Evolutionary conservation across 768 basidiomycete species (phyloP), one percentile per base, ranked within the genome.

Genomic region (Crepidotus variabilis): DNA sequence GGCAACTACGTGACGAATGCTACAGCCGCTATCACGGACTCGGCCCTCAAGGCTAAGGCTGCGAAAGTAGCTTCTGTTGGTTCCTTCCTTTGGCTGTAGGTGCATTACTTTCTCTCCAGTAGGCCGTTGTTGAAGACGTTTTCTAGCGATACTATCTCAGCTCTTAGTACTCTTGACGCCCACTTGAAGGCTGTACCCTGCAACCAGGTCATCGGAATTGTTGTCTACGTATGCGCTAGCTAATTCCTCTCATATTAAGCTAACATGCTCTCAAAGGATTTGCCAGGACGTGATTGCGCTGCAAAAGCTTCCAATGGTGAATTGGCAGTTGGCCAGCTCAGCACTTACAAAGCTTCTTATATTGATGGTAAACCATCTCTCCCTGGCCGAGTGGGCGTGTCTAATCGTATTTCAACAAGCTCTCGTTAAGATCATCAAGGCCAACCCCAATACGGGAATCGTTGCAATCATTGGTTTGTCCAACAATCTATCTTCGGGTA

Each of bases 281-380:
- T 73, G 16, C 72, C 72, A n/a, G 66, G 72, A 39, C 66, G 71
- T 52, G 72, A 72, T 52, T 72, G 72, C 52, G 63, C 65, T 50
- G 71, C 72, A 11, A 68, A 67, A 39, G 68, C 71, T 1, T 69
- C 68, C 5, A 60, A 62, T 45, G 71, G 72, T 53, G 72, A 74
- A 54, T 62, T 72, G 36, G 58, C 54, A 22, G 55, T 69, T 20
- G 64, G 53, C 28, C 54, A 72, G 9, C 54, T 65, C 46, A 60
- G 61, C n/a, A 69, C 66, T 35, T 74, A 72, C 53, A 64, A 72
- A 60, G 57, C 54, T 2, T 74, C 59, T 52, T 43, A 43, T 43
- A 69, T 74, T 51, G 63, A 70, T 24, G 33, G 65, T 64, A 47
- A 10, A 52, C 36, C 11, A 5, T 4, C 11, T 5, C 8, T 28